Conservation (phyloP, 305 asterid genomes). For the Fraxinus velutina region DNA sequence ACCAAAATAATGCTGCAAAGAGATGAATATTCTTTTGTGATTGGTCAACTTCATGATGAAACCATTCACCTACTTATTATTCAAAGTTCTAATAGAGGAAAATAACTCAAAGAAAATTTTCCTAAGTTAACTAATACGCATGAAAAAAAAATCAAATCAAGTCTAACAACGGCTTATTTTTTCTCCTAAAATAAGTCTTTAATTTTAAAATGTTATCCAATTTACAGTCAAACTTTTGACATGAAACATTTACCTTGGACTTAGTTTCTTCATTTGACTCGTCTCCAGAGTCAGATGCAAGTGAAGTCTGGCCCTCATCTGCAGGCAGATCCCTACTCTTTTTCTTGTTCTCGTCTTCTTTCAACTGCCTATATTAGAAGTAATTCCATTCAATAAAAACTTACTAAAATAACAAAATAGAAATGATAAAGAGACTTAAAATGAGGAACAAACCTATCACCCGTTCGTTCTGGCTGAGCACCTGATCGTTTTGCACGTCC, state of each 20-base stretch:
- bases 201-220: neutral
- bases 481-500: conserved; percentile 89
- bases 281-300: conserved; percentile 49
- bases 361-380: conserved; percentile 57
- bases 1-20: neutral
- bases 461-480: conserved; percentile 52
- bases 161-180: neutral
- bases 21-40: neutral
- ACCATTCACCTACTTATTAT: neutral
- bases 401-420: conserved; percentile 18
- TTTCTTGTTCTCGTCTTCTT: conserved; percentile 71
- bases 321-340: conserved; percentile 50
- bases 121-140: neutral
- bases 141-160: neutral
- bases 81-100: neutral
- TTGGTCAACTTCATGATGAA: neutral
- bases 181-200: neutral
- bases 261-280: conserved; percentile 53
- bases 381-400: conserved; percentile 18
- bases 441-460: conserved; percentile 65
- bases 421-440: conserved; percentile 10
- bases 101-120: neutral
- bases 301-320: conserved; percentile 45
- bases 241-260: conserved; percentile 50
- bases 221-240: neutral